Evolutionary conservation across 164 flowering plant species (phyloP).

Genomic region (Nymphaea thermarum): DNA sequence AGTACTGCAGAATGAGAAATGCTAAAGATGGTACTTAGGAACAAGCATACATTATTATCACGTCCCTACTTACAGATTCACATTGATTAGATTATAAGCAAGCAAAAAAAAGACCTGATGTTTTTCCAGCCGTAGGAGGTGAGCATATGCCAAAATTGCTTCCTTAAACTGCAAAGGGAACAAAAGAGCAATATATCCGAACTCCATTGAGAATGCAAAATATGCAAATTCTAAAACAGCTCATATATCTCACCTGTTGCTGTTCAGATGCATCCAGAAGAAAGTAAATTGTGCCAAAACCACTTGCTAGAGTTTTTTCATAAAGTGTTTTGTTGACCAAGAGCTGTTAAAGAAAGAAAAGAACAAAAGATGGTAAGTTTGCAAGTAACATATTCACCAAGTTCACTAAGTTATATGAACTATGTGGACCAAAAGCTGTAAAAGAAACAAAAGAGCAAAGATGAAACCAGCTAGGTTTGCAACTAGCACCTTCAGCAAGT

Average conservation of each 20-base stretch:
- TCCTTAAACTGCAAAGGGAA: conserved; percentile 77
- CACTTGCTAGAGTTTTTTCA: conserved; percentile 93
- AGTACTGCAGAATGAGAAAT: too few species aligned
- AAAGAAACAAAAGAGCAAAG: too few species aligned
- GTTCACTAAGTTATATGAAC: too few species aligned
- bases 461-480: too few species aligned
- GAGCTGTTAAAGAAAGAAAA: conserved; percentile 34
- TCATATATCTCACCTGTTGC: conserved; percentile 54
- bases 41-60: too few species aligned
- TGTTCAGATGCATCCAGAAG: conserved; percentile 96
- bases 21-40: too few species aligned
- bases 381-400: too few species aligned
- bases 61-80: too few species aligned
- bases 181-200: neutral
- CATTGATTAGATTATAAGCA: neutral
- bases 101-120: conserved; percentile 33
- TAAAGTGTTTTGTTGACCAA: conserved; percentile 84
- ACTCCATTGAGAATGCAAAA: neutral
- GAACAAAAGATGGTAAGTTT: neutral
- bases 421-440: too few species aligned
- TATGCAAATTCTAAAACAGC: neutral
- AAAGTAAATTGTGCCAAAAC: conserved; percentile 90
- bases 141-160: conserved; percentile 72
- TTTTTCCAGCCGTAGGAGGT: conserved; percentile 44
- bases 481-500: too few species aligned